Evolutionary conservation across 805 yeast species (phyloP).

Genomic region (Saturnispora dispora): DNA sequence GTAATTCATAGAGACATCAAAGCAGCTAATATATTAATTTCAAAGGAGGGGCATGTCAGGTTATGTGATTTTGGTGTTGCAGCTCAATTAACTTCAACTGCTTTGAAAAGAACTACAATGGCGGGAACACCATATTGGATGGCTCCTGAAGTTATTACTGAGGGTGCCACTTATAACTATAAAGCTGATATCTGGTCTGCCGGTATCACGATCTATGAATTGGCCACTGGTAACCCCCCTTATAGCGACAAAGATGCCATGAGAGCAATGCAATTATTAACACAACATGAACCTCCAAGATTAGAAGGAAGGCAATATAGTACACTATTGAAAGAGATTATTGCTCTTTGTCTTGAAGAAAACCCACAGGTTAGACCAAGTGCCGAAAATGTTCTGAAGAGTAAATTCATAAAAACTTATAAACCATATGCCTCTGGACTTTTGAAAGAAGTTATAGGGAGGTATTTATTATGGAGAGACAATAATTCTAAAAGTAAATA

Average conservation of each 20-base stretch:
- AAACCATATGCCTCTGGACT: constrained; percentile 49
- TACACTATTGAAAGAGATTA: constrained; percentile 66
- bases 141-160: constrained; percentile 98
- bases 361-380: constrained; percentile 79
- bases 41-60: constrained; percentile 78
- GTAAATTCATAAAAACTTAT: constrained; percentile 60
- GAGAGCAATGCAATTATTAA: constrained; percentile 89
- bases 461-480: constrained; percentile 72
- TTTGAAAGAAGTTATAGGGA: constrained; percentile 64
- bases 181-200: constrained; percentile 97
- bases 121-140: constrained; percentile 98
- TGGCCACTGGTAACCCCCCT: constrained; percentile 97
- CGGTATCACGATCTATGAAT: constrained; percentile 89
- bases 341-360: constrained; percentile 90
- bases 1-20: constrained; percentile 94
- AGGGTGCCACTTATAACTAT: constrained; percentile 77
- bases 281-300: constrained; percentile 90
- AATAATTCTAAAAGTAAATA: constrained; percentile 46
- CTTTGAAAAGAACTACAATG: constrained; percentile 80
- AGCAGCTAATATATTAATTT: constrained; percentile 86
- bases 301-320: constrained; percentile 85
- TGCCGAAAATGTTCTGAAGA: constrained; percentile 75
- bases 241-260: constrained; percentile 91
- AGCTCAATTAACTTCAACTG: constrained; percentile 72
- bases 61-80: constrained; percentile 98